Conservation (phyloP, 108 stramenopile species). For the Phaeodactylum tricornutum region DNA sequence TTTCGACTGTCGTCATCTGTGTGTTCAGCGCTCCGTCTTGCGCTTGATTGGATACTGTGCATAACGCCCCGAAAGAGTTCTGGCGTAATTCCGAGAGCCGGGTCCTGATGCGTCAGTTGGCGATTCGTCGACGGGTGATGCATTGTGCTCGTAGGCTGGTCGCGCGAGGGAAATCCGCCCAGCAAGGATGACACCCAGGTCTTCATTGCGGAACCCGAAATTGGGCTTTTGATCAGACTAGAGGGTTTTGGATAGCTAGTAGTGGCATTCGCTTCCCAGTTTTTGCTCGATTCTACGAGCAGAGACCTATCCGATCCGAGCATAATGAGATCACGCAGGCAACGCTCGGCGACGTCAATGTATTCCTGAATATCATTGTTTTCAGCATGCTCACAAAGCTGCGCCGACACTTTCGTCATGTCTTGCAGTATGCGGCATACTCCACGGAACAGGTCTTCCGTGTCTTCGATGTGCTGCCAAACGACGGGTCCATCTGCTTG, state of each 20-base stretch:
- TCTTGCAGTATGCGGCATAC: neutral
- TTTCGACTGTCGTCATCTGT: too few species aligned
- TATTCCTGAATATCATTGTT: neutral
- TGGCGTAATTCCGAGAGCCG: neutral
- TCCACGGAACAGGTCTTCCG: neutral
- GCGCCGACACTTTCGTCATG: neutral
- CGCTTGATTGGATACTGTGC: neutral
- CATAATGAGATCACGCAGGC: neutral
- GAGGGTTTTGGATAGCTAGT: neutral
- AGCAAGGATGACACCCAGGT: neutral
- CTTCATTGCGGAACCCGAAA: neutral
- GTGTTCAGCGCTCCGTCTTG: too few species aligned
- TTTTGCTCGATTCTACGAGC: neutral
- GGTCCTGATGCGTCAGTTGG: conserved; percentile 1
- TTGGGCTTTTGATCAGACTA: conserved; percentile 1
- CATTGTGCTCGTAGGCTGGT: neutral
- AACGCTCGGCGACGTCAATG: neutral
- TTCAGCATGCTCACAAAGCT: neutral
- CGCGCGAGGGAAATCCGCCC: neutral
- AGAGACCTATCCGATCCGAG: neutral
- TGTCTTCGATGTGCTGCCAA: neutral
- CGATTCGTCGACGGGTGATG: too few species aligned
- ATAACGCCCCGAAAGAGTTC: neutral
- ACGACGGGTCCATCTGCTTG: neutral
- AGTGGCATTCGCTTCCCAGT: neutral